Base-by-base conservation (phyloP, 768 basidiomycete genomes). In the Boletus rubropictus region DNA sequence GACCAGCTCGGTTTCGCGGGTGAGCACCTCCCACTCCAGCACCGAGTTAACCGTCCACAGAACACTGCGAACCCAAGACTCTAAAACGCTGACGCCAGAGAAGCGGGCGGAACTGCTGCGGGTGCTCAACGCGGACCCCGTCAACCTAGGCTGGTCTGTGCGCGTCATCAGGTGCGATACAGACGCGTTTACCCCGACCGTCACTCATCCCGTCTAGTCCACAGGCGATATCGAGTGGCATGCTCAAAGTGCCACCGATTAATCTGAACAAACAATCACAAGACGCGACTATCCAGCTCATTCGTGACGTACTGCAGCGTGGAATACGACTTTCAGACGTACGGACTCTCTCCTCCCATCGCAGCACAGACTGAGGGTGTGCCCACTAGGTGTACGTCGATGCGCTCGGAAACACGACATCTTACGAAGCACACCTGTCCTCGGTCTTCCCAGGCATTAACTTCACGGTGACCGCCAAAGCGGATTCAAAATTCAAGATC, bases 401-500 rank as follows among this genome's bases (percentile, higher is more conserved):
- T 62, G 94, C 96, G 0, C 78, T 99, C 4, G 96, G 96, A 15
- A 84, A 81, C 14, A 86, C 91, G 1, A 78, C 80, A 15, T 83
- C 84, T 38, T 98, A 96, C 67, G 82, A 96, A 69, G 74, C 78
- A 20, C 86, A 89, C 59, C 79, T 99, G 3, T 84, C 87, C 11
- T 74, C 75, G 7, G 60, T 83, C 27, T 99, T 97, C 65, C 89
- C 90, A 0, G 82, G 79, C 7, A 87, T 97, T 53, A 69, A 72
- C 33, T 94, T 99, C 63, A 93, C 89, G 0, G 96, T 99, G 20
- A 78, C 83, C 9, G 80, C 82, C 22, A 97, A 99, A 67, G 96
- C 96, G 14, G 96, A 99, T 61, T 83, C 84, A n/a, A 82, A 89
- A 51, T 99, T 81, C 76, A 96, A 93, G 60, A 94, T 99, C 50